Base-by-base conservation (phyloP, 371 early-diverging fungal species). In the Mucor saturninus region DNA sequence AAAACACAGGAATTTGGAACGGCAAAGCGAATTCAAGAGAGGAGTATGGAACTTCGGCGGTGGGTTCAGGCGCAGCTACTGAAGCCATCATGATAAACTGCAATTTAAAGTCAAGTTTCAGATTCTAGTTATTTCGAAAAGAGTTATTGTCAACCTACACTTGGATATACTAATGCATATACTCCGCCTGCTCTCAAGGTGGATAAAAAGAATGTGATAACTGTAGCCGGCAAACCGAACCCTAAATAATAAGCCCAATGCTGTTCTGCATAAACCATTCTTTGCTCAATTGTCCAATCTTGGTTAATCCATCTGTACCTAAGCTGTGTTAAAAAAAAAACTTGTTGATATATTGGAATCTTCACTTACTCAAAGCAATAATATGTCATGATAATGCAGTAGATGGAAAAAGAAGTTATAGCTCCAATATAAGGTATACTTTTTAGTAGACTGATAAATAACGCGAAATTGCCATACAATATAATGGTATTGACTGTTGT, bases 161-260 rank as follows among this genome's bases (percentile, higher is more conserved):
- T 53, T n/a, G 83, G 83, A 61, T 77, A 83, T 9, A 79, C 51
- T 3, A 83, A 42, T 5, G 84, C 80, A 61, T 80, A 83, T 15
- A 83, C 73, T 13, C 74, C 81, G 2, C 74, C 76, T 35, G 80
- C 67, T 28, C 75, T 63, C 15, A 83, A 48, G 4, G 76, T 67
- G 21, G 81, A 77, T 6, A 83, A 54, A 58, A 80, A 83, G 58
- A 79, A 83, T 0, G 76, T 76, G 4, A 79, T 30, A 8, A 59
- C 38, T 3, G 83, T 71, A 37, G 67, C 76, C 8, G 78, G 77
- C 29, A 81, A 64, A 65, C 83, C 83, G 56, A 83, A 83, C 39
- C 83, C 83, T 5, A 79, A 62, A 52, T 73, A 83, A 62, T 76
- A 83, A 9, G 80, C 56, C 83, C 83, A 83, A 32, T 76, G 77